Evolutionary conservation across 1,284 basidiomycete genomes (phyloP).

Genomic region (Laetiporus sulphureus): DNA sequence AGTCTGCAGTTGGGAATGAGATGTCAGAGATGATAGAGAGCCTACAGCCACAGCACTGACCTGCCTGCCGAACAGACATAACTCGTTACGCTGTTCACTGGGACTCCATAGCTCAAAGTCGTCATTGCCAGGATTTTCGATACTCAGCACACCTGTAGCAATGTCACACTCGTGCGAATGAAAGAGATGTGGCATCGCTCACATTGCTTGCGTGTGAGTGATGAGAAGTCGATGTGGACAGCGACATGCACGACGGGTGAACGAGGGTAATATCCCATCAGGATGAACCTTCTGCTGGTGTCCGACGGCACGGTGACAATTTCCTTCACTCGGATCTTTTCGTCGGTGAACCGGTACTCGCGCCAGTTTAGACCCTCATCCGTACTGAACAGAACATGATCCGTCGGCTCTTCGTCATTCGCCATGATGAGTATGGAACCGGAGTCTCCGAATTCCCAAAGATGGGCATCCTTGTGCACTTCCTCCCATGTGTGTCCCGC

Average conservation of each 20-base stretch:
- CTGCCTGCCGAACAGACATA: conserved; percentile 83
- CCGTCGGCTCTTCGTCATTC: conserved; percentile 92
- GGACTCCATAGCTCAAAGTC: conserved; percentile 97
- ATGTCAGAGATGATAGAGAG: neutral
- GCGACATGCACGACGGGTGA: conserved; percentile 51
- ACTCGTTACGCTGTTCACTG: conserved; percentile 71
- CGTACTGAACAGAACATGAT: conserved; percentile 83
- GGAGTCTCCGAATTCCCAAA: conserved; percentile 98
- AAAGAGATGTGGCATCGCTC: conserved; percentile 24
- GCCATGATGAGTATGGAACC: conserved; percentile 91
- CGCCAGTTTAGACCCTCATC: conserved; percentile 88
- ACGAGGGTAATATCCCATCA: conserved; percentile 65
- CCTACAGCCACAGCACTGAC: conserved; percentile 30
- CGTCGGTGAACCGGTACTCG: conserved; percentile 77
- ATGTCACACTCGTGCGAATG: conserved; percentile 8
- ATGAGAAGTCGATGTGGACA: conserved; percentile 87
- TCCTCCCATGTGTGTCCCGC: conserved; percentile 98
- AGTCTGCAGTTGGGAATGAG: conserved; percentile 48
- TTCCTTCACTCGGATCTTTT: conserved; percentile 67
- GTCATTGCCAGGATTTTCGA: conserved; percentile 70
- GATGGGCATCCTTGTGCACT: conserved; percentile 95
- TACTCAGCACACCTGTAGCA: conserved; percentile 54
- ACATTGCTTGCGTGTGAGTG: conserved; percentile 75
- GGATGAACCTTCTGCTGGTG: conserved; percentile 86
- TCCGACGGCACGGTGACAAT: conserved; percentile 91